Evolutionary conservation across 2,329 filamentous ascomycete genomes (phyloP).

Genomic region (Canariomyces notabilis): DNA sequence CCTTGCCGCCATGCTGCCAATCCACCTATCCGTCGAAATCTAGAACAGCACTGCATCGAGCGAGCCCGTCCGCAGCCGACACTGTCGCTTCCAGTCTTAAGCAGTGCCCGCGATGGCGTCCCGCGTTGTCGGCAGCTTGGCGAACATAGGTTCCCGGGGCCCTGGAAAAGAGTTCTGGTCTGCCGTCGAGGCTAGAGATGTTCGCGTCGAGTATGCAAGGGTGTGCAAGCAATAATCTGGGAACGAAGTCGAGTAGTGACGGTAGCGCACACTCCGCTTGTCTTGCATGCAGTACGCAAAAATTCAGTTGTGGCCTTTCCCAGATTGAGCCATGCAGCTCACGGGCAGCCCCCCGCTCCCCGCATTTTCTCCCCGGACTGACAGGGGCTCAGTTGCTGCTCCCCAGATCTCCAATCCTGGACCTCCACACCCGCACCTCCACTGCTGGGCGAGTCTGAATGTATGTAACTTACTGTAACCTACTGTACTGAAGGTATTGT

Average conservation of each 20-base stretch:
- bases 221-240: conserved; percentile 10
- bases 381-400: too few species aligned
- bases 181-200: background rate
- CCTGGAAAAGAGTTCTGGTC: background rate
- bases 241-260: conserved; percentile 10
- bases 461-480: too few species aligned
- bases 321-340: background rate
- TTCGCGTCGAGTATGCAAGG: background rate
- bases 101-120: background rate
- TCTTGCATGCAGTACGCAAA: conserved; percentile 8
- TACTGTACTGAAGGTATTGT: too few species aligned
- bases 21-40: too few species aligned
- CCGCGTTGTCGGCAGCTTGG: background rate
- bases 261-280: conserved; percentile 19
- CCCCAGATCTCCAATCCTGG: conserved; percentile 22
- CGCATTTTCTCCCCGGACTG: too few species aligned
- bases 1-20: too few species aligned
- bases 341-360: background rate
- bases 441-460: conserved; percentile 10
- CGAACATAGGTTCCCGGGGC: background rate
- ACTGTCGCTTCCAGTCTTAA: background rate
- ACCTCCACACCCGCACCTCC: conserved; percentile 20
- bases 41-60: too few species aligned
- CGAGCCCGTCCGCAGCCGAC: too few species aligned
- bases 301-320: conserved; percentile 1